Evolutionary conservation across 331 rosid species (phyloP), one percentile per base, ranked within the genome.

Genomic region (Cydonia oblonga): DNA sequence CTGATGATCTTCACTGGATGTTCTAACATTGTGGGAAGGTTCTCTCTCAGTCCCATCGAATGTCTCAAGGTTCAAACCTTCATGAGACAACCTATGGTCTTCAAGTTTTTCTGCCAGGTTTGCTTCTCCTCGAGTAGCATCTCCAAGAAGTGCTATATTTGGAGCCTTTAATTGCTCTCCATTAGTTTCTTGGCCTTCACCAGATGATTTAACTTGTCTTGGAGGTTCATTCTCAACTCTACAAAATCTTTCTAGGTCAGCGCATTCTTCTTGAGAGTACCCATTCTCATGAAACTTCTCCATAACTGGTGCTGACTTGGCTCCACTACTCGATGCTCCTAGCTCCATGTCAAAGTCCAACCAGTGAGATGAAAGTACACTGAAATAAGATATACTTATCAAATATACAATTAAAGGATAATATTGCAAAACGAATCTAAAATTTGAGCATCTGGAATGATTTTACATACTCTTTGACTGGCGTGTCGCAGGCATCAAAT

Each of bases 391-490:
- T 72, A 71, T 62, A 62, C 40, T 53, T 29, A 69, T 57, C 71
- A 66, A 74, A 65, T 54, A 73, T 69, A 35, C 24, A n/a, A 49
- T 51, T 33, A 24, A n/a, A 40, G 68, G 57, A 69, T 13, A 66
- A 14, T 28, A 28, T 0, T 14, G 25, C 56, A 68, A 23, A 26
- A 33, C 28, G 49, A 66, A 38, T 38, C 13, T 9, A 42, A 40
- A 57, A 46, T 51, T 56, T 64, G 26, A 78, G 75, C 77, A 32
- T 4, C 67, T 32, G 19, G 64, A 65, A 35, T 51, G 49, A 58
- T 42, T 75, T 52, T 68, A 72, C 92, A 14, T 87, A 93, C 97
- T 82, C 84, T 81, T 85, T 87, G 35, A 72, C 60, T 26, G 70
- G 52, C 69, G 58, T 23, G 30, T 80, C 80, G 32, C 81, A 49